A percentile compares a stretch with the other conserved stretches of the same genome.
These are phyloP conservation scores for Yamadazyma conglobata DNA, from an alignment of 1,139 yeast genomes.

Conservation along the genomic window DNA sequence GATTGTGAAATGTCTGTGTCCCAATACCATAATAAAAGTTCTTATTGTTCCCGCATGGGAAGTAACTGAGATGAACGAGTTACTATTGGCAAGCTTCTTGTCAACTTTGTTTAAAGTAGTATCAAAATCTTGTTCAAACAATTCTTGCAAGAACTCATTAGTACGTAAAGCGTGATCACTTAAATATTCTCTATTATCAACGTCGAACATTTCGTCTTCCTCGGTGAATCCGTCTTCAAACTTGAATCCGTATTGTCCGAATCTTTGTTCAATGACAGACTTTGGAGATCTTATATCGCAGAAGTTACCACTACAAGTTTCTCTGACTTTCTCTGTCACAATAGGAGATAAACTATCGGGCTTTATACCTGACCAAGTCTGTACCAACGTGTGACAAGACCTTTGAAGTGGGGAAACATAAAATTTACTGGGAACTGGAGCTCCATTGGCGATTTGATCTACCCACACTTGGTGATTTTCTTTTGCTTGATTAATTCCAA, in stretches of 20 bases:
- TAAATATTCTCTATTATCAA: constrained; percentile 39
- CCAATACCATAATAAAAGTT: constrained; percentile 47
- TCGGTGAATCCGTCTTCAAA: constrained; percentile 47
- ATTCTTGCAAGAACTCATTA: constrained; percentile 41
- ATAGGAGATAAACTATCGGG: constrained; percentile 24
- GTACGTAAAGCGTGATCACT: constrained; percentile 47
- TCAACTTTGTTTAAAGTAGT: constrained; percentile 18
- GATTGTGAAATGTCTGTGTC: constrained; percentile 53
- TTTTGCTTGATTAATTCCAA: constrained; percentile 49
- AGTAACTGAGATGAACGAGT: constrained; percentile 46
- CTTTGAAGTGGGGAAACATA: constrained; percentile 69
- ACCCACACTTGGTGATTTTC: constrained; percentile 47
- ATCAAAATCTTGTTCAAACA: constrained; percentile 38
- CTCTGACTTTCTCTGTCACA: constrained; percentile 64
- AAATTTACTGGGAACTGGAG: constrained; percentile 54
- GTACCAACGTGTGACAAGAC: constrained; percentile 54
- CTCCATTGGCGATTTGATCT: constrained; percentile 44
- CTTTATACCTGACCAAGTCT: constrained; percentile 49
- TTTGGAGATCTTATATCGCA: constrained; percentile 58
- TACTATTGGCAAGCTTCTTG: constrained; percentile 19
- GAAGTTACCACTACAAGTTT: constrained; percentile 62
- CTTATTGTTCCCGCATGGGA: constrained; percentile 64
- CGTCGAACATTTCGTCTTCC: constrained; percentile 40
- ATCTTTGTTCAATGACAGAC: constrained; percentile 14
- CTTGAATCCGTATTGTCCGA: constrained; percentile 20